A percentile compares a stretch with the other conserved stretches of the same genome.
These are phyloP conservation scores for Volutella citrinella DNA, from an alignment of 2,329 filamentous ascomycete species.

Conservation along the genomic window DNA sequence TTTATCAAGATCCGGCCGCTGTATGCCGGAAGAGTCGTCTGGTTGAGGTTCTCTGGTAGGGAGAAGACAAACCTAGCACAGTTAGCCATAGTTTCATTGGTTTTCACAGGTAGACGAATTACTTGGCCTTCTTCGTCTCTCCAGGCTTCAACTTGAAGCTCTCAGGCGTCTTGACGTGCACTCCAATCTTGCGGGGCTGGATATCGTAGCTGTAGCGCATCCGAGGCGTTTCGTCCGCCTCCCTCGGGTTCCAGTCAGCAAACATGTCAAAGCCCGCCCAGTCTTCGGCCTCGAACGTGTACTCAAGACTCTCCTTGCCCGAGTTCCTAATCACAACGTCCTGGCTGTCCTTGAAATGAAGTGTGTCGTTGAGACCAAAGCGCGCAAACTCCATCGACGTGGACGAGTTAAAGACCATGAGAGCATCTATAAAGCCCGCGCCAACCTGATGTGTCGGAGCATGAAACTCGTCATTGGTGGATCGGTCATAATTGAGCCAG, in stretches of 20 bases:
- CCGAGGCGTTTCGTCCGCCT: conserved; percentile 28
- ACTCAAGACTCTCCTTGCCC: conserved; percentile 31
- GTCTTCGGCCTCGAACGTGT: conserved; percentile 32
- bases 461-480: conserved; percentile 14
- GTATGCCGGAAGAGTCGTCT: conserved; percentile 28
- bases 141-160: conserved; percentile 16
- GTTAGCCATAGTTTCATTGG: too few species aligned
- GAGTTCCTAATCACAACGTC: conserved; percentile 35
- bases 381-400: conserved; percentile 34
- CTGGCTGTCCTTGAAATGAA: conserved; percentile 28
- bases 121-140: conserved; percentile 3
- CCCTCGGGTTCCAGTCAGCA: conserved; percentile 17
- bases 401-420: conserved; percentile 34
- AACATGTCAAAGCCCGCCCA: conserved; percentile 15
- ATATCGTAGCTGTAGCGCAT: too few species aligned
- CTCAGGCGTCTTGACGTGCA: conserved; percentile 4
- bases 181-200: conserved; percentile 6
- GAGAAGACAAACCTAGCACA: conserved; percentile 6
- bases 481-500: conserved; percentile 8
- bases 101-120: background rate
- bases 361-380: conserved; percentile 43
- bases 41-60: conserved; percentile 1
- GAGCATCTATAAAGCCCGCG: conserved; percentile 39
- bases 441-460: conserved; percentile 40
- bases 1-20: conserved; percentile 31